Conservation (phyloP, 2,329 filamentous ascomycete genomes). For the Penicillium psychrosexuale region DNA sequence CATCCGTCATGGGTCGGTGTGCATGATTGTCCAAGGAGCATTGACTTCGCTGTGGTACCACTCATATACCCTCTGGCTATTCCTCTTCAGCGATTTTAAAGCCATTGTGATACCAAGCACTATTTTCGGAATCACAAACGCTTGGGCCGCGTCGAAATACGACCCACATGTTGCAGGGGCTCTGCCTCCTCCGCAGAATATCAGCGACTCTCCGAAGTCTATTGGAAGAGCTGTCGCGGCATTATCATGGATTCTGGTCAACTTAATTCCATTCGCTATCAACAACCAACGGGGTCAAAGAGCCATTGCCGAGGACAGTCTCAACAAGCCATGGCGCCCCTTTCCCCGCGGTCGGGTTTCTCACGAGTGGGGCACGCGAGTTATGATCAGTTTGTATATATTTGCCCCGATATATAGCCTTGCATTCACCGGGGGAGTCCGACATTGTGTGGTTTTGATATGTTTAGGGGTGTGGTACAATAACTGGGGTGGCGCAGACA, state of each 20-base stretch:
- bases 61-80: slow-evolving; percentile 20
- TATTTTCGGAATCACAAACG: slow-evolving; percentile 31
- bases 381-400: slow-evolving; percentile 12
- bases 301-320: slow-evolving; percentile 37
- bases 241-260: slow-evolving; percentile 23
- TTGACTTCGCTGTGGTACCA: background rate
- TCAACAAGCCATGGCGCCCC: slow-evolving; percentile 43
- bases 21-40: background rate
- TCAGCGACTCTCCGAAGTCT: background rate
- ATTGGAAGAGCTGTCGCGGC: background rate
- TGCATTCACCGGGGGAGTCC: slow-evolving; percentile 8
- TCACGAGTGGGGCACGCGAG: slow-evolving; percentile 5
- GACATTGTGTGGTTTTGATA: slow-evolving; percentile 5
- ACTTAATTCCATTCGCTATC: slow-evolving; percentile 35
- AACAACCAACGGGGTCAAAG: slow-evolving; percentile 39
- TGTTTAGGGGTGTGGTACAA: slow-evolving; percentile 11
- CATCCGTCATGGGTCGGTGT: background rate
- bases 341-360: slow-evolving; percentile 28
- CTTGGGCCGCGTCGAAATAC: slow-evolving; percentile 21
- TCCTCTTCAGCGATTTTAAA: slow-evolving; percentile 26
- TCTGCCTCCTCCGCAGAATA: background rate
- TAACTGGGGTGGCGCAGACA: slow-evolving; percentile 28
- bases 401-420: background rate
- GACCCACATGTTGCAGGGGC: slow-evolving; percentile 10
- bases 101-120: slow-evolving; percentile 30